A percentile compares a stretch with the other conserved stretches of the same genome.
phyloP scores from a whole-genome alignment of 306 rosid species.

The Prunus armeniaca region DNA sequence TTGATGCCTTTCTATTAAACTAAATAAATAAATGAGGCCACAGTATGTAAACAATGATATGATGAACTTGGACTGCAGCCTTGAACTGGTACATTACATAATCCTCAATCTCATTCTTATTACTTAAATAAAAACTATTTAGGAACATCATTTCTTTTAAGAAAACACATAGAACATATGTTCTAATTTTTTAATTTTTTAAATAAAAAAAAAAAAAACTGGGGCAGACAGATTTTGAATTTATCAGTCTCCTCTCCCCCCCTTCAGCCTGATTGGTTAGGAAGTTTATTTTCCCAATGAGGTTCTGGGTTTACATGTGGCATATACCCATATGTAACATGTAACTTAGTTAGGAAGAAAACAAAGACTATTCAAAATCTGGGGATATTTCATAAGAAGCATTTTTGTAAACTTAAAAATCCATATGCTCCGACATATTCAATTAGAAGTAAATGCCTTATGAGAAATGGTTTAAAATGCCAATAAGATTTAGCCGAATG shows the following conservation, averaged over 20 bases:
- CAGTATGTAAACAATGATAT: not conserved
- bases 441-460: too few species aligned
- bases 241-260: not conserved
- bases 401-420: too few species aligned
- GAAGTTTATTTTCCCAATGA: not conserved
- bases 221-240: not conserved
- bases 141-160: not conserved
- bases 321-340: too few species aligned
- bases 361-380: too few species aligned
- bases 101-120: not conserved
- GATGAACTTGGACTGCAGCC: constrained; percentile 9
- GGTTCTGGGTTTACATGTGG: too few species aligned
- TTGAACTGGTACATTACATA: not conserved
- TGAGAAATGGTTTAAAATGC: too few species aligned
- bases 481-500: too few species aligned
- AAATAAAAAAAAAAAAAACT: too few species aligned
- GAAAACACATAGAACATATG: not conserved
- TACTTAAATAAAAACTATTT: not conserved
- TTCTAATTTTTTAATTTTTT: too few species aligned
- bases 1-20: not conserved
- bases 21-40: not conserved
- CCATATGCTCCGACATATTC: too few species aligned
- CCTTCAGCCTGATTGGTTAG: not conserved
- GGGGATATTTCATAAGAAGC: too few species aligned
- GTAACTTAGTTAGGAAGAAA: too few species aligned